Evolutionary conservation across 345 rosid genomes (phyloP), one percentile per base, ranked within the genome.

Genomic region (Excoecaria agallocha): DNA sequence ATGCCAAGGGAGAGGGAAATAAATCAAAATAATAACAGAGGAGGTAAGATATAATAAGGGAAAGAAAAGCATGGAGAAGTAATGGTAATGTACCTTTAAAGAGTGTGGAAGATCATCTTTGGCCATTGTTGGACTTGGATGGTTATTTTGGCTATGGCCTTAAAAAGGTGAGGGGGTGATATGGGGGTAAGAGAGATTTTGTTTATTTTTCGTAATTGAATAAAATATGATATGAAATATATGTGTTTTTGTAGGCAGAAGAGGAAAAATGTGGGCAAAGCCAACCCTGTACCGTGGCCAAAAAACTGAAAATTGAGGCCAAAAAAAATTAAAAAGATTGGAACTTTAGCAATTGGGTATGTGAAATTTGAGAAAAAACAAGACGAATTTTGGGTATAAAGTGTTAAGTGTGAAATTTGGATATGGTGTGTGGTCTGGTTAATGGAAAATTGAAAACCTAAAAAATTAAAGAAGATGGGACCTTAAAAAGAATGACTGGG

Each of bases 21-120:
- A 30, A 30, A 30, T 30, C 30, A 30, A 30, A 30, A 30, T 30
- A 30, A 30, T 30, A 30, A 30, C 30, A 30, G 30, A 30, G 30
- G 30, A 30, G 30, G 30, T 30, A 30, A 30, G 30, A 30, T 1
- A 30, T 30, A 30, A 30, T 2, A 30, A 30, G 30, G 30, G 30
- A 30, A 30, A 69, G 50, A 22, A 20, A 52, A 52, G 62, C 17
- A 19, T 43, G 62, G 57, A 58, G 56, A 68, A 43, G 71, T 69
- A 52, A 74, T 67, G 75, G 68, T 46, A 61, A 38, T 70, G 58
- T 81, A 81, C 81, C 86, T 83, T 70, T 75, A 80, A 64, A 69
- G 81, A 68, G 37, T 62, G 54, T 37, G n/a, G 41, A 25, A 79
- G 79, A 76, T 79, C 78, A 84, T 67, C 81, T 76, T 74, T 74